These are phyloP conservation scores for Yamadazyma mexicana DNA, from an alignment of 1,139 yeast species.

Conservation along the genomic window DNA sequence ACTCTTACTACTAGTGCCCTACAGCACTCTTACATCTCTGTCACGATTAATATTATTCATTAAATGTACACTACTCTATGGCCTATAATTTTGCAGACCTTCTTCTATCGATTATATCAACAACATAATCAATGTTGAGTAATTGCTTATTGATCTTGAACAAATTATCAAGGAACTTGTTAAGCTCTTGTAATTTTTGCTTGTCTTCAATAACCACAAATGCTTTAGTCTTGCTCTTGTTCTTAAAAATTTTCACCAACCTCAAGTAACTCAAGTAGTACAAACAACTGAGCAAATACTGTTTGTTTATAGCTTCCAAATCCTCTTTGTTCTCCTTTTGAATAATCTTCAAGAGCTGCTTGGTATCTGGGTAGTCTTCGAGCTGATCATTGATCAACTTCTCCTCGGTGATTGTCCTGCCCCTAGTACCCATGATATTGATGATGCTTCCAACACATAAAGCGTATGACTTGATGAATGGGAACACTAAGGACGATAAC, in stretches of 20 bases:
- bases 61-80: no score
- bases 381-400: slow-evolving; percentile 26
- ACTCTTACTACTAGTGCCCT: no score
- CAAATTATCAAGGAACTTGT: slow-evolving; percentile 27
- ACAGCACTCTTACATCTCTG: no score
- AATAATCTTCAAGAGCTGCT: slow-evolving; percentile 35
- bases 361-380: slow-evolving; percentile 38
- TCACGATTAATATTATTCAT: no score
- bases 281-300: slow-evolving; percentile 42
- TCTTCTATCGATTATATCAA: slow-evolving; percentile 39
- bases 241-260: slow-evolving; percentile 39
- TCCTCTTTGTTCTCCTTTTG: slow-evolving; percentile 19
- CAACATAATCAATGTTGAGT: slow-evolving; percentile 31
- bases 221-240: slow-evolving; percentile 45
- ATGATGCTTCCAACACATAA: slow-evolving; percentile 31
- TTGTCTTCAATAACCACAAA: slow-evolving; percentile 34
- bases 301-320: slow-evolving; percentile 44
- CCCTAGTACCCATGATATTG: slow-evolving; percentile 10
- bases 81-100: slow-evolving; percentile 10
- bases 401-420: slow-evolving; percentile 13
- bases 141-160: slow-evolving; percentile 17
- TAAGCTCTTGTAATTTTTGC: slow-evolving; percentile 31
- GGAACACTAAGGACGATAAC: slow-evolving; percentile 34
- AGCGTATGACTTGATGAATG: slow-evolving; percentile 41
- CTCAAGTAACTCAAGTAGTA: slow-evolving; percentile 40